Percentiles rank a stretch among this genome's conserved stretches.
phyloP scores from a whole-genome alignment of 371 early-diverging fungal species.

The Apophysomyces variabilis region DNA sequence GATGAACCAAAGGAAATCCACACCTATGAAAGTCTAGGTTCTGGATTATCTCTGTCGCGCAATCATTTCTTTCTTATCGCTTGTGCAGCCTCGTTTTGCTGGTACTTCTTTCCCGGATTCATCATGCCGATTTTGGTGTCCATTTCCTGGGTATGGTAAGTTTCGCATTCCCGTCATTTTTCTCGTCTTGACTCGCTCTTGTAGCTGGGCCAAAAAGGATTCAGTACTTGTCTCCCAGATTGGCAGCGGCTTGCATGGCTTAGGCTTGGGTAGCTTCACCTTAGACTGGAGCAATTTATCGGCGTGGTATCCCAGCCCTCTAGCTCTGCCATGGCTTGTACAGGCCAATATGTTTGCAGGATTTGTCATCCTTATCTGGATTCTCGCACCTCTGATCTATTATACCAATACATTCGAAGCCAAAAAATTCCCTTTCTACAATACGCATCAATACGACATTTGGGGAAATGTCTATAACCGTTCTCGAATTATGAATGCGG shows the following conservation, averaged over 20 bases:
- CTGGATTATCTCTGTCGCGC: conserved; percentile 41
- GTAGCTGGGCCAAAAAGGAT: conserved; percentile 64
- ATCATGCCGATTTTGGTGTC: conserved; percentile 60
- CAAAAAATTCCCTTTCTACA: conserved; percentile 67
- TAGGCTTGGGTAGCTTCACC: conserved; percentile 63
- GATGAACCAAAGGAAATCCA: conserved; percentile 37
- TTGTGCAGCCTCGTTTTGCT: conserved; percentile 43
- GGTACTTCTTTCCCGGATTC: conserved; percentile 62
- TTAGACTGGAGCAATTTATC: conserved; percentile 64
- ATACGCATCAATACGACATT: conserved; percentile 59
- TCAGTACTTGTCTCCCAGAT: conserved; percentile 58
- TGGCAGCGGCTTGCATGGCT: conserved; percentile 56
- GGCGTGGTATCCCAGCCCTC: conserved; percentile 45
- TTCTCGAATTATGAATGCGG: conserved; percentile 56
- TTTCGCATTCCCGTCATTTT: background rate
- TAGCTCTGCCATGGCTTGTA: conserved; percentile 63
- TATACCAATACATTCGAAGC: conserved; percentile 67
- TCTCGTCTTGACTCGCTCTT: conserved; percentile 23
- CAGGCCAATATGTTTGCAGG: conserved; percentile 69
- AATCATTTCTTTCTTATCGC: conserved; percentile 69
- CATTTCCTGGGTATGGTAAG: conserved; percentile 52
- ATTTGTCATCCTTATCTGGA: conserved; percentile 66
- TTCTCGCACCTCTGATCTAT: conserved; percentile 70
- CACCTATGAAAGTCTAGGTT: conserved; percentile 29
- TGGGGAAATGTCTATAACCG: conserved; percentile 56